Evolutionary conservation across 257 asterid species (phyloP), one percentile per base, ranked within the genome.

Genomic region (Nicotiana tomentosiformis): DNA sequence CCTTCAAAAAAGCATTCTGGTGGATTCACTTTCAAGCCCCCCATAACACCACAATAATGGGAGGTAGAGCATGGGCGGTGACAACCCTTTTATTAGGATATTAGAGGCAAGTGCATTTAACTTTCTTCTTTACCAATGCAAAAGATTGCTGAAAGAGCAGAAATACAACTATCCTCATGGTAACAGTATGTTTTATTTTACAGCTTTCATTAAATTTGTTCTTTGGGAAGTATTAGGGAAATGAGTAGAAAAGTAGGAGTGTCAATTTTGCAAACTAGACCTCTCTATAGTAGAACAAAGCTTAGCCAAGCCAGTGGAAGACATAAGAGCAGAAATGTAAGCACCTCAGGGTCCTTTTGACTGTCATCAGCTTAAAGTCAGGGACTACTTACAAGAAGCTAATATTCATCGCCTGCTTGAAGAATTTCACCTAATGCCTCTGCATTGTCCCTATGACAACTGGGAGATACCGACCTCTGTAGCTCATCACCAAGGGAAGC

Each of bases 401-500:
- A 86, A 81, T 43, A 86, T 84, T 85, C 86, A 61, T 82, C 77
- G 18, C 84, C 83, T 81, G 81, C 81, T 88, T 89, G 92, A 84
- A 90, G 88, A 88, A 85, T 77, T 76, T 77, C 90, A 69, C 90
- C 82, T 77, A 89, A 81, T 86, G 89, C 90, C 76, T 88, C 95
- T 49, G 94, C 88, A 81, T 94, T 93, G 94, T 92, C 94, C 85
- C 46, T 87, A 82, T 88, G 88, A 82, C 98, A 94, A 51, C 65
- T 83, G 60, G 97, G 97, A 82, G 97, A 92, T 66, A 83, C 35
- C 49, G 84, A 86, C 67, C 89, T 89, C 85, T 93, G 98, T 88
- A 94, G 89, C 86, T 96, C 90, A 86, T 91, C 95, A 23, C 92
- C 89, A 49, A 89, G 87, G 83, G 91, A 89, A 84, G 97, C 91